These are phyloP conservation scores for Cercospora zeae-maydis DNA, from an alignment of 2,329 filamentous ascomycete genomes.

Conservation along the genomic window DNA sequence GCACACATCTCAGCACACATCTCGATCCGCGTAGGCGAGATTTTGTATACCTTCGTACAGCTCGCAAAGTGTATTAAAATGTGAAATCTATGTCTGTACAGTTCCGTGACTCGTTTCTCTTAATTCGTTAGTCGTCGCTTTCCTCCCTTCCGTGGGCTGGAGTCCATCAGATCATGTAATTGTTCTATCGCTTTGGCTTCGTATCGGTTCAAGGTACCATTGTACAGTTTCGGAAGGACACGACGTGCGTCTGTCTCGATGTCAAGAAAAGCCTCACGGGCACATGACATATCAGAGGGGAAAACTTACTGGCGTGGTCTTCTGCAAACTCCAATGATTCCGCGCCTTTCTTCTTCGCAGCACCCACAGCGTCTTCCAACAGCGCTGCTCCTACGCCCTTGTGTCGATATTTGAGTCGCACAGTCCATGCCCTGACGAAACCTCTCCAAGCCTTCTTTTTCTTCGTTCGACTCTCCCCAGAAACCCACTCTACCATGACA, in stretches of 20 bases:
- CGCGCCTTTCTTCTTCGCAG: conserved; percentile 66
- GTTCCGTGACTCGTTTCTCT: conserved; percentile 2
- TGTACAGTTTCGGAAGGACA: conserved; percentile 62
- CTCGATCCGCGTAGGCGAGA: not conserved
- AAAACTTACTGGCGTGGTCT: conserved; percentile 68
- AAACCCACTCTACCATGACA: conserved; percentile 64
- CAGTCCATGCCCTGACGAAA: conserved; percentile 79
- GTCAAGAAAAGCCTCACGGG: not conserved
- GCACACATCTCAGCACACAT: not conserved
- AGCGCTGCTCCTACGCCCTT: conserved; percentile 70
- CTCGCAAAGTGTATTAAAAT: conserved; percentile 2
- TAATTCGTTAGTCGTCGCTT: conserved; percentile 13
- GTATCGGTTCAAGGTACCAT: conserved; percentile 55
- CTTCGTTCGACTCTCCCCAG: conserved; percentile 41
- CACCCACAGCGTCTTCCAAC: conserved; percentile 66
- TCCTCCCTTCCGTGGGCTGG: conserved; percentile 23
- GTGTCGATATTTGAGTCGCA: conserved; percentile 63
- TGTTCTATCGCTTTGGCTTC: conserved; percentile 54
- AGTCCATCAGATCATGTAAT: conserved; percentile 37
- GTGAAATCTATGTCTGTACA: conserved; percentile 10
- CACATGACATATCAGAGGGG: not conserved
- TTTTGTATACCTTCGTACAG: not conserved
- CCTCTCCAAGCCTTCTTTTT: conserved; percentile 59
- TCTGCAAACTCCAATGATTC: conserved; percentile 68
- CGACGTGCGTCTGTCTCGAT: conserved; percentile 44